These are phyloP conservation scores for Cladosporium sphaerospermum DNA, from an alignment of 2,329 filamentous ascomycete genomes.

Conservation along the genomic window DNA sequence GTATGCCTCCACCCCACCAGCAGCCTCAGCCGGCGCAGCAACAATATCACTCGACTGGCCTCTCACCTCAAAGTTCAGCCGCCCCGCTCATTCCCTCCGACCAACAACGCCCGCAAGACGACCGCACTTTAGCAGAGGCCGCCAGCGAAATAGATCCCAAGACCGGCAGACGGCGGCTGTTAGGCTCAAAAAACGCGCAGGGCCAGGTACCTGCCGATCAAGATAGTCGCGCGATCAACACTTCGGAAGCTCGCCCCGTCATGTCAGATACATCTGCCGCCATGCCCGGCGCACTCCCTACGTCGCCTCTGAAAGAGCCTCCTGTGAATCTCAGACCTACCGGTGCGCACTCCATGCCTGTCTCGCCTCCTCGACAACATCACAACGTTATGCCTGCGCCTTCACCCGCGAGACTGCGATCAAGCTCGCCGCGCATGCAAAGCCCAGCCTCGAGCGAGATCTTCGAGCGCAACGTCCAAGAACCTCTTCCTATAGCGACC, in stretches of 20 bases:
- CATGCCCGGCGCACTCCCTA: conserved; percentile 4
- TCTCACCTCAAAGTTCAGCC: conserved; percentile 12
- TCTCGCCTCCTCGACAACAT: conserved; percentile 22
- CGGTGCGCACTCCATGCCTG: conserved; percentile 16
- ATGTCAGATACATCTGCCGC: conserved; percentile 12
- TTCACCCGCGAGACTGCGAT: conserved; percentile 47
- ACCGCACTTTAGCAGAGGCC: not conserved
- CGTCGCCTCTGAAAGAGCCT: conserved; percentile 1
- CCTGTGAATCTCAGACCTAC: conserved; percentile 8
- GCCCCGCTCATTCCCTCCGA: conserved; percentile 12
- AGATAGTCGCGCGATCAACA: conserved; percentile 3
- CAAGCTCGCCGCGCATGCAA: conserved; percentile 65
- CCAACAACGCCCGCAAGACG: not conserved
- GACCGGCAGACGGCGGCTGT: conserved; percentile 18
- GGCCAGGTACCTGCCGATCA: conserved; percentile 2
- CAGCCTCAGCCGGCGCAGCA: not conserved
- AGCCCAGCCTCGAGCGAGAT: conserved; percentile 74
- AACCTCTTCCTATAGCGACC: conserved; percentile 47
- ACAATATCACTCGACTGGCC: conserved; percentile 1
- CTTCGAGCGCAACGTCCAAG: conserved; percentile 92
- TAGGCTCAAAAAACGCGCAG: conserved; percentile 19
- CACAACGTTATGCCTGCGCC: conserved; percentile 18
- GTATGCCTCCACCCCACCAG: conserved; percentile 9
- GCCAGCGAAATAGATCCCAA: conserved; percentile 15
- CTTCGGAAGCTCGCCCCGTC: not conserved